Evolutionary conservation across 495 filamentous ascomycete genomes (phyloP).

Genomic region (Aspergillus avenaceus): DNA sequence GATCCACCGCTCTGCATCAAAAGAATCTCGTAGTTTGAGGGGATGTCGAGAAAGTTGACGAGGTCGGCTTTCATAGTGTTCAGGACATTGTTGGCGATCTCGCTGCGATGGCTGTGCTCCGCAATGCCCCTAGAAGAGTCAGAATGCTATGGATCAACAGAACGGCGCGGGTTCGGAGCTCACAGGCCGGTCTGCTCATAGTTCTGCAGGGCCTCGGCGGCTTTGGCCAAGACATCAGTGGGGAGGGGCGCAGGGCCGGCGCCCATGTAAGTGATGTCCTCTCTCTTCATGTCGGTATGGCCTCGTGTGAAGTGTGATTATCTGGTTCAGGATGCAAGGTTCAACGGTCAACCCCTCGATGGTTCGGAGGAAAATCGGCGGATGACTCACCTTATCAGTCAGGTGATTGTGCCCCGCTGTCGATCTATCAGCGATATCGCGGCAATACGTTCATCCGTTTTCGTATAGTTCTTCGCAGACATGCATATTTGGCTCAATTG

Average conservation of each 20-base stretch:
- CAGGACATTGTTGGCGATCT: slow-evolving; percentile 66
- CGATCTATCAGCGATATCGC: background rate
- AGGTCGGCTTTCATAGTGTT: slow-evolving; percentile 61
- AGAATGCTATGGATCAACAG: background rate
- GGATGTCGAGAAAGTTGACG: slow-evolving; percentile 67
- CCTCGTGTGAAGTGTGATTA: background rate
- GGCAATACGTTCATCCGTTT: background rate
- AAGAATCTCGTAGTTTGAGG: slow-evolving; percentile 69
- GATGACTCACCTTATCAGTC: background rate
- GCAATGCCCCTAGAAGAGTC: slow-evolving; percentile 40
- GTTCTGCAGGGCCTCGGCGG: slow-evolving; percentile 73
- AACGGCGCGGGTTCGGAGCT: slow-evolving; percentile 24
- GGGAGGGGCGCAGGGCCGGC: slow-evolving; percentile 84
- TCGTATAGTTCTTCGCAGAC: background rate
- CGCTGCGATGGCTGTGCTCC: slow-evolving; percentile 88
- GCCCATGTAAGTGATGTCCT: slow-evolving; percentile 74
- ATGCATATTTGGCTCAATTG: too few relatives aligned
- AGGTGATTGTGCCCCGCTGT: background rate
- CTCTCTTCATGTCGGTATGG: slow-evolving; percentile 28
- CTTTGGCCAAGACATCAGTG: slow-evolving; percentile 68
- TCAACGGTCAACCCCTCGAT: background rate
- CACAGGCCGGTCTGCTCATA: slow-evolving; percentile 77
- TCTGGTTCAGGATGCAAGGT: background rate
- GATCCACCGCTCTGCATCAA: slow-evolving; percentile 83
- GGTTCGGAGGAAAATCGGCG: background rate